phyloP scores from a whole-genome alignment of 352 stramenopile genomes.

The Saprolegnia parasitica region DNA sequence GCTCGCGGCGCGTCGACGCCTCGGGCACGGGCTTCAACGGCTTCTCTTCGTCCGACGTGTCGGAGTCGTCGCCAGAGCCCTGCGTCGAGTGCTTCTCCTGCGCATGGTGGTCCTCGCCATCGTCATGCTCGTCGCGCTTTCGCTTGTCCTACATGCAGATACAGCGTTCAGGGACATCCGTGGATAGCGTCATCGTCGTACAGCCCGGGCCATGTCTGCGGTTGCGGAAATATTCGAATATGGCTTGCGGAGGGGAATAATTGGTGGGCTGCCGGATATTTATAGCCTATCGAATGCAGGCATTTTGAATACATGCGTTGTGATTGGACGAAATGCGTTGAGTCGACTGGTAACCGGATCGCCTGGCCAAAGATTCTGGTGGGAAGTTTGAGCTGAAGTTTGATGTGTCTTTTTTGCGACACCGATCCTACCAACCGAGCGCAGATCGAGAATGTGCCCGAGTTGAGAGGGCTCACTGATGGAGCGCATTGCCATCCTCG shows the following conservation, averaged over 20 bases:
- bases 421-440: neutral
- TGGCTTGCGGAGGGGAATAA: slow-evolving; percentile 5
- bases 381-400: slow-evolving; percentile 1
- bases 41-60: neutral
- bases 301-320: neutral
- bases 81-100: neutral
- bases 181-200: slow-evolving; percentile 8
- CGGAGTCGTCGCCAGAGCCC: slow-evolving; percentile 2
- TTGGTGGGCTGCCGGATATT: neutral
- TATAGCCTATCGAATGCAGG: slow-evolving; percentile 14
- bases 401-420: slow-evolving; percentile 14
- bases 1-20: slow-evolving; percentile 11
- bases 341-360: slow-evolving; percentile 16
- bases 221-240: slow-evolving; percentile 19
- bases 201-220: slow-evolving; percentile 2
- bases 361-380: neutral
- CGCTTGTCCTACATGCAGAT: slow-evolving; percentile 24
- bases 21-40: slow-evolving; percentile 9
- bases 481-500: neutral
- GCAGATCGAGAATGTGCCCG: no score
- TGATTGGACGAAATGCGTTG: slow-evolving; percentile 25
- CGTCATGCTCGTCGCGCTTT: slow-evolving; percentile 19
- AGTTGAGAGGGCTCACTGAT: neutral
- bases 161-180: neutral
- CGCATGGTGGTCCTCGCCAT: slow-evolving; percentile 3